Conservation (phyloP, 441 rosid genomes). For the Populus hybrid region DNA sequence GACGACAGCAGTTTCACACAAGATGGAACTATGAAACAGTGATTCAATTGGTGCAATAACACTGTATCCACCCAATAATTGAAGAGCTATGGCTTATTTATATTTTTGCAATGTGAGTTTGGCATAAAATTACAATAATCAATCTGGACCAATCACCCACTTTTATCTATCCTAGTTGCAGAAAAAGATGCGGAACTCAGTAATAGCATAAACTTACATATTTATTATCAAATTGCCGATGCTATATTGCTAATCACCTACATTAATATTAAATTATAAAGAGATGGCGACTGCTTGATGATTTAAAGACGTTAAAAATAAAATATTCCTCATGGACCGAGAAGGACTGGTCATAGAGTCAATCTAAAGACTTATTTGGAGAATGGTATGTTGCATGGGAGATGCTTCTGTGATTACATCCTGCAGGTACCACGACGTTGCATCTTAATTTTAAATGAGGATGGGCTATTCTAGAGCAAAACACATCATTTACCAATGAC, state of each 20-base stretch:
- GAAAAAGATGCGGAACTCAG: neutral
- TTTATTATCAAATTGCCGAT: neutral
- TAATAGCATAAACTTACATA: constrained; percentile 1
- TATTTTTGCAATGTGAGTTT: no score
- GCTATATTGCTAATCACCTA: neutral
- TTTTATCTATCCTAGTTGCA: constrained; percentile 4
- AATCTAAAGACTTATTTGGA: neutral
- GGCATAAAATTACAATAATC: neutral
- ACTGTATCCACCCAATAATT: neutral
- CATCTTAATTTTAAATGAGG: neutral
- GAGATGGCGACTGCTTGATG: constrained; percentile 23
- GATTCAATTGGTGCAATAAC: neutral
- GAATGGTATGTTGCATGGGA: neutral
- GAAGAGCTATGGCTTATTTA: neutral
- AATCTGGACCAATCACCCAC: constrained; percentile 13
- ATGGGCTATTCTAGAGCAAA: neutral
- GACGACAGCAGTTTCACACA: constrained; percentile 28
- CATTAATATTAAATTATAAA: constrained; percentile 6
- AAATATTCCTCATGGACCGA: neutral
- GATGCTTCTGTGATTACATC: neutral
- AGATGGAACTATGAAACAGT: constrained; percentile 6
- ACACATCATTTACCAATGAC: neutral
- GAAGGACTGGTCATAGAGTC: constrained; percentile 23
- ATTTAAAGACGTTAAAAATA: constrained; percentile 18
- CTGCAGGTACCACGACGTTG: neutral